These are phyloP conservation scores for Pharnaceum exiguum DNA, from an alignment of 148 eudicot species.

Conservation along the genomic window DNA sequence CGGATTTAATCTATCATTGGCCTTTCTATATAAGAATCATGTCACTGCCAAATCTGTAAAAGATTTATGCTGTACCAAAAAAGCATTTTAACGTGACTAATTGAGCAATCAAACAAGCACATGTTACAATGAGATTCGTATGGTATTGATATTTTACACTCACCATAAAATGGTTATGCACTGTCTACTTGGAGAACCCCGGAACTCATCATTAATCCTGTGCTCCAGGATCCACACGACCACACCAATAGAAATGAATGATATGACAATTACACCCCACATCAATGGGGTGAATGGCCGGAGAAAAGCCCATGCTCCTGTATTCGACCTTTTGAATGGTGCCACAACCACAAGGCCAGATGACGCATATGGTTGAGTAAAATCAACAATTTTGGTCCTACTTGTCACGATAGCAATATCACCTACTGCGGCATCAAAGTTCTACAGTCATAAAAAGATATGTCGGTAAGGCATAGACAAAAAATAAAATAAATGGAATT, in stretches of 20 bases:
- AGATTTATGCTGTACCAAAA: no score
- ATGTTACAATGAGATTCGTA: not conserved
- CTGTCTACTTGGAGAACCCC: slow-evolving; percentile 80
- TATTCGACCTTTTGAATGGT: slow-evolving; percentile 54
- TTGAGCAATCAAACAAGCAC: not conserved
- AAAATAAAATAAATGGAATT: not conserved
- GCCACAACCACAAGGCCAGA: slow-evolving; percentile 91
- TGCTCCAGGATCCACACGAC: slow-evolving; percentile 98
- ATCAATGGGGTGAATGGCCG: slow-evolving; percentile 69
- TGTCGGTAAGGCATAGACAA: not conserved
- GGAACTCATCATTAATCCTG: slow-evolving; percentile 78
- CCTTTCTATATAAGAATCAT: no score
- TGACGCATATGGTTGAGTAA: slow-evolving; percentile 79
- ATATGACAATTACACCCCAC: slow-evolving; percentile 80
- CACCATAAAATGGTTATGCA: slow-evolving; percentile 84
- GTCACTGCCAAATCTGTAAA: no score
- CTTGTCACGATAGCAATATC: slow-evolving; percentile 83
- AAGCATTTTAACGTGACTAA: no score
- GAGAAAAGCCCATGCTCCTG: slow-evolving; percentile 85
- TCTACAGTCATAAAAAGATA: slow-evolving; percentile 33
- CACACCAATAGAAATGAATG: slow-evolving; percentile 65
- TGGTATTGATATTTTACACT: slow-evolving; percentile 15
- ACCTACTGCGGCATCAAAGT: slow-evolving; percentile 79
- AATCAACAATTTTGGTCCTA: slow-evolving; percentile 80
- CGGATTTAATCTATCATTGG: no score